Evolutionary conservation across 2,329 filamentous ascomycete genomes (phyloP), one percentile per base, ranked within the genome.

Genomic region (Arthroderma sp.): DNA sequence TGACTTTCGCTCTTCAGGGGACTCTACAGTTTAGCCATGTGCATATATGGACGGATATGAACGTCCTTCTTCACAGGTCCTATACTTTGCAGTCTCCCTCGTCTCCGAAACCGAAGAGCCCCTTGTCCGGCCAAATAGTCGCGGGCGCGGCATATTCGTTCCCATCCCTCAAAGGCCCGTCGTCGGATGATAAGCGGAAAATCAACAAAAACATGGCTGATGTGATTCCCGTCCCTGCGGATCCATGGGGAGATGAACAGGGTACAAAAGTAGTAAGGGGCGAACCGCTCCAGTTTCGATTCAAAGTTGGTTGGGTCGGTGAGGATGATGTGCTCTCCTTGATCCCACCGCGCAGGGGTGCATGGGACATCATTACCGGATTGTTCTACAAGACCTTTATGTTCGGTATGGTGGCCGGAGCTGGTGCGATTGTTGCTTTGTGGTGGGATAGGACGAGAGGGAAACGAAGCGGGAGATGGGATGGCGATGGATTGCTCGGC

Each of bases 11-110:
- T 2, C 69, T 98, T 11, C 83, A 88, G 8, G 91, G 91, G 2
- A 94, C 85, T 0, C 72, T 96, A 15, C 88, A 98, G 65, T 71
- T 81, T 42, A 86, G 80, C 61, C 91, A 95, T 63, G 72, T 98
- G 55, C 91, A 96, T 66, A 78, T 98, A 53, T 84, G 83, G 58
- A 89, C 87, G 4, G 80, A 85, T 57, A 74, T 96, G 62, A 96
- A 96, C 61, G 80, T 96, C 49, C 71, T 96, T 45, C 73, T 95
- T 53, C 91, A 89, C 50, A 69, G 58, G 32, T 59, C 65, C 36
- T 22, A 31, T 53, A 54, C 29, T 65, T 48, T 50, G 51, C 39
- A 34, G n/a, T 47, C 51, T 3, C 40, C 46, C 36, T n/a, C 44
- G 15, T 29, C 47, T 4, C 48, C 45, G 32, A 15, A 38, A 27